Evolutionary conservation across 257 asterid genomes (phyloP).

Genomic region (Verbena officinalis): DNA sequence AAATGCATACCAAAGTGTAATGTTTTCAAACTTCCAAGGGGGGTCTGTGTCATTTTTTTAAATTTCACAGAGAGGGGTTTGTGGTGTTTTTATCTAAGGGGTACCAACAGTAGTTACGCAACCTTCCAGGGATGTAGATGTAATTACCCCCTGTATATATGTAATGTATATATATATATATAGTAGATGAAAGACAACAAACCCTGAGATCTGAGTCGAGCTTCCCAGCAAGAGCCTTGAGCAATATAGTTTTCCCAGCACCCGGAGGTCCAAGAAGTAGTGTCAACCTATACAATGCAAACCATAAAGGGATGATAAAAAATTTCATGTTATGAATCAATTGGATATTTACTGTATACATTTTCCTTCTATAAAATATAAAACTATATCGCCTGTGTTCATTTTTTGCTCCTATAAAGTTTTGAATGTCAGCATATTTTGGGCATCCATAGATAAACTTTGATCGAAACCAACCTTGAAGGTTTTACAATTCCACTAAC

Average conservation of each 20-base stretch:
- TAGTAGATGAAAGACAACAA: constrained; percentile 9
- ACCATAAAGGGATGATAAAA: constrained; percentile 2
- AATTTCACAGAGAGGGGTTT: neutral
- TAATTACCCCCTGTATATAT: too few relatives aligned
- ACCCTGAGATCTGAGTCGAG: constrained; percentile 60
- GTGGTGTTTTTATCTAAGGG: too few relatives aligned
- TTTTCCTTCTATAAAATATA: neutral
- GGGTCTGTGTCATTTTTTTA: neutral
- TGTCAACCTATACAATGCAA: constrained; percentile 67
- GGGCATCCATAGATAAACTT: neutral
- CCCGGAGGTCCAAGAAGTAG: constrained; percentile 98
- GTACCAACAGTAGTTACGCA: too few relatives aligned
- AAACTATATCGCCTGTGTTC: neutral
- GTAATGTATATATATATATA: too few relatives aligned
- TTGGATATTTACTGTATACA: neutral
- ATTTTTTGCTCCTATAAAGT: neutral
- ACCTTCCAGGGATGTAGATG: too few relatives aligned
- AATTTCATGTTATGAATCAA: constrained; percentile 5
- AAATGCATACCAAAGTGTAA: too few relatives aligned
- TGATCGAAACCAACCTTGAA: constrained; percentile 64
- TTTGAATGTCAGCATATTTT: neutral
- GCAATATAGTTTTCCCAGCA: constrained; percentile 79
- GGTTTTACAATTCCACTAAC: constrained; percentile 81
- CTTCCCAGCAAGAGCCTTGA: constrained; percentile 83
- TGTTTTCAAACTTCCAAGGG: too few relatives aligned